Conservation (phyloP, 306 rosid genomes). For the Casuarina glauca region DNA sequence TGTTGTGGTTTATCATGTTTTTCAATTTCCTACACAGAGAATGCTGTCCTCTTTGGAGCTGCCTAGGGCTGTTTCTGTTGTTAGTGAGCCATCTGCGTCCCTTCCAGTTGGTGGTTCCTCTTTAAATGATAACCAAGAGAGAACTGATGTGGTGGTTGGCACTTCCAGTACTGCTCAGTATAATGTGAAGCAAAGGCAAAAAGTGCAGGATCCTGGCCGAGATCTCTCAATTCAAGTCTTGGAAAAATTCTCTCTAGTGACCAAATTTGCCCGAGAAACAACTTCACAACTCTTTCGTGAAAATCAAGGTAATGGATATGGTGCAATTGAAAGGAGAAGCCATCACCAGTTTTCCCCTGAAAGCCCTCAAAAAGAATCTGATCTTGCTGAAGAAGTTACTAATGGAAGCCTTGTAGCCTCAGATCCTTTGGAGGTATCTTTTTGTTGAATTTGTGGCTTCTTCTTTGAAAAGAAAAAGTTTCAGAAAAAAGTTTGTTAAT, state of each 20-base stretch:
- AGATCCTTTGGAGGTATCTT: conserved; percentile 75
- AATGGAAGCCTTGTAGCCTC: conserved; percentile 47
- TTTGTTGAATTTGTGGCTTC: neutral
- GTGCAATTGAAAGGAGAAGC: conserved; percentile 52
- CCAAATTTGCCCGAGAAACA: conserved; percentile 97
- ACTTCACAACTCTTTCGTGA: conserved; percentile 95
- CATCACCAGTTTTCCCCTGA: conserved; percentile 45
- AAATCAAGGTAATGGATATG: conserved; percentile 64
- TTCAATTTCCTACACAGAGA: conserved; percentile 58
- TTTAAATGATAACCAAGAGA: conserved; percentile 50
- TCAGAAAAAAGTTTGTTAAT: neutral
- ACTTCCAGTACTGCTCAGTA: conserved; percentile 44
- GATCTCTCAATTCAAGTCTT: conserved; percentile 92
- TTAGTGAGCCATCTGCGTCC: conserved; percentile 54
- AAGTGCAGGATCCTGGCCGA: conserved; percentile 78
- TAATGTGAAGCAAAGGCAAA: conserved; percentile 60
- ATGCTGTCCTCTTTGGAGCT: conserved; percentile 94
- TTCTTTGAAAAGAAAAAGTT: neutral
- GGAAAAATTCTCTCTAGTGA: conserved; percentile 96
- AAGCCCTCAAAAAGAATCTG: conserved; percentile 44
- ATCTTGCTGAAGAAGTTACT: conserved; percentile 37
- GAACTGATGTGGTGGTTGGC: conserved; percentile 46
- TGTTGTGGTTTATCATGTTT: conserved; percentile 31
- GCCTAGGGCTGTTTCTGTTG: conserved; percentile 74
- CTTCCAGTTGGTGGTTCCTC: conserved; percentile 46